Conservation (phyloP, 306 rosid genomes). For the Carpinus fangiana region DNA sequence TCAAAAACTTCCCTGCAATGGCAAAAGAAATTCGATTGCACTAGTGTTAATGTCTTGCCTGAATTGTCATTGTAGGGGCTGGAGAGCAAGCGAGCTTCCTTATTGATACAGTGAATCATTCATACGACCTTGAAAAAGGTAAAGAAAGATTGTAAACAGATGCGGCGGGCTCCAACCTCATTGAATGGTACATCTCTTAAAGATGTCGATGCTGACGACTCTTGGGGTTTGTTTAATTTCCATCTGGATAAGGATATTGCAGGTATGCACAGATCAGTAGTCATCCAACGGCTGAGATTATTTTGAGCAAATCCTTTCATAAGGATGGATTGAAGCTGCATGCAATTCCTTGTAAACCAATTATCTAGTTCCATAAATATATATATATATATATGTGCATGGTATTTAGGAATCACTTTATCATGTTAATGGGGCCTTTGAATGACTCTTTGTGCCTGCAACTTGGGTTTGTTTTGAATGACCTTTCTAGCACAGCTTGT, state of each 20-base stretch:
- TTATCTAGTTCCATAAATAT: neutral
- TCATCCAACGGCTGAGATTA: slow-evolving; percentile 21
- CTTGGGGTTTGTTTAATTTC: slow-evolving; percentile 14
- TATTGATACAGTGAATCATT: slow-evolving; percentile 6
- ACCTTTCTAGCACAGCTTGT: slow-evolving; percentile 28
- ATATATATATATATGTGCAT: neutral
- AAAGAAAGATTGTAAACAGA: slow-evolving; percentile 16
- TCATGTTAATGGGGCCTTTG: slow-evolving; percentile 27
- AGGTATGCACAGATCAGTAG: slow-evolving; percentile 2
- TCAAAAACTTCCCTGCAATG: slow-evolving; percentile 28
- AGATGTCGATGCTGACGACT: slow-evolving; percentile 2
- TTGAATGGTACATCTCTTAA: slow-evolving; percentile 1
- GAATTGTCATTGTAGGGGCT: slow-evolving; percentile 13
- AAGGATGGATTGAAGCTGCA: neutral
- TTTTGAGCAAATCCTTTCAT: slow-evolving; percentile 17
- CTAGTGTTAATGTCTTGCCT: slow-evolving; percentile 28
- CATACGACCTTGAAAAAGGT: slow-evolving; percentile 20
- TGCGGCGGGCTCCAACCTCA: slow-evolving; percentile 24
- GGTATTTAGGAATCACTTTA: slow-evolving; percentile 24
- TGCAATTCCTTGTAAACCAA: slow-evolving; percentile 20
- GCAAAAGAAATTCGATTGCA: slow-evolving; percentile 23
- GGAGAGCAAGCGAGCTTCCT: slow-evolving; percentile 10
- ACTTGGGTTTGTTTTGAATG: slow-evolving; percentile 17
- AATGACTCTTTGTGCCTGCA: slow-evolving; percentile 38
- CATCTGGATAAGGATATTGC: slow-evolving; percentile 30